A percentile compares a stretch with the other conserved stretches of the same genome.
Conservation (phyloP, 768 basidiomycete genomes). For the Podaxis rugospora region DNA sequence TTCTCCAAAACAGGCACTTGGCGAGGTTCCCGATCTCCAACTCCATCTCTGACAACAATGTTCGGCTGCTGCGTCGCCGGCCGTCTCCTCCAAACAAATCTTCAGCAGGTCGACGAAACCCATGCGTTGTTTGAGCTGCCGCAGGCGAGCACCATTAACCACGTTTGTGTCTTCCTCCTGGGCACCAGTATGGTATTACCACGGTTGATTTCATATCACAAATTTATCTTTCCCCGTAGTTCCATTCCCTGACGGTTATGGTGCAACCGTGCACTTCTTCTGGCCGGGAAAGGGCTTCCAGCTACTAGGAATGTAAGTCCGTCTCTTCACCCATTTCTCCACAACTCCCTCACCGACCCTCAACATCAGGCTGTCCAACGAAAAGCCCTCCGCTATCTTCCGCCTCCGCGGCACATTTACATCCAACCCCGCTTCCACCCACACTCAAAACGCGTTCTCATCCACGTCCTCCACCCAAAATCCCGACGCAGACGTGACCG, state of each 20-base stretch:
- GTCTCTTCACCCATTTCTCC: neutral
- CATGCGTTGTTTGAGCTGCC: conserved; percentile 78
- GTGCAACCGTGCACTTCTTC: conserved; percentile 79
- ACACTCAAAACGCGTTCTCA: conserved; percentile 36
- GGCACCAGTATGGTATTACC: conserved; percentile 55
- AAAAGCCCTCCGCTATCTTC: conserved; percentile 87
- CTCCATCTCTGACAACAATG: conserved; percentile 37
- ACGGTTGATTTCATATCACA: neutral
- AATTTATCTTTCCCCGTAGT: conserved; percentile 31
- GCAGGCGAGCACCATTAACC: conserved; percentile 71
- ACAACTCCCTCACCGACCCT: neutral
- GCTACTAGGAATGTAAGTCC: conserved; percentile 73
- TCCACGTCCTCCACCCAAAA: conserved; percentile 22
- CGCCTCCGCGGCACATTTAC: conserved; percentile 67
- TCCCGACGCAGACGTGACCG: conserved; percentile 45
- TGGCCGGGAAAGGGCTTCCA: conserved; percentile 89
- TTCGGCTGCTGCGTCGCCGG: conserved; percentile 81
- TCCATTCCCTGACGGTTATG: conserved; percentile 80
- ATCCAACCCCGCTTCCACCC: conserved; percentile 27
- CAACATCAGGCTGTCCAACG: conserved; percentile 70
- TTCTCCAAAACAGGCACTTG: neutral
- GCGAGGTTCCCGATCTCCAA: neutral
- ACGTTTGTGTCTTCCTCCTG: conserved; percentile 79
- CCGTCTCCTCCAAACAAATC: conserved; percentile 72
- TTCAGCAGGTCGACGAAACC: conserved; percentile 78